Base-by-base conservation (phyloP, 768 basidiomycete genomes). In the Pleurotus tuoliensis region DNA sequence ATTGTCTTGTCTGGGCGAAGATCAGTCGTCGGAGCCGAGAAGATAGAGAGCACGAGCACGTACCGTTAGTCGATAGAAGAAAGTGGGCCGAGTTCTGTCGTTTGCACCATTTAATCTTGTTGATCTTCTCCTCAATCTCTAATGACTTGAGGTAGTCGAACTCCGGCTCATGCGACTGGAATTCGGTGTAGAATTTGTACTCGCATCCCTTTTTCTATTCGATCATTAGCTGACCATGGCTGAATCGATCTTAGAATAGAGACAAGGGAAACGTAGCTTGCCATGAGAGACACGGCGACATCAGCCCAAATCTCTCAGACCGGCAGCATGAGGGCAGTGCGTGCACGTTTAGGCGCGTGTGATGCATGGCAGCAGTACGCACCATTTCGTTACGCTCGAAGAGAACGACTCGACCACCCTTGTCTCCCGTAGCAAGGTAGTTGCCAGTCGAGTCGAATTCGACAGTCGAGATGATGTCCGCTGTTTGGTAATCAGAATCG, bases 41-140 rank as follows among this genome's bases (percentile, higher is more conserved):
- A 56, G 13, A 58, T 18, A 18, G 52, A 56, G 57, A 53, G 30
- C 39, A 13, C n/a, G 34, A 34, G 27, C 11, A 72, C 81, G 58
- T 59, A 96, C 97, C 97, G 66, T 99, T 99, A 27, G 97, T 98
- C 57, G 94, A 96, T 51, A 99, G 74, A 56, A 99, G 76, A 73
- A 99, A 98, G 73, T 99, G 97, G 45, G 97, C 95, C 46, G 91
- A 82, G 71, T 98, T 98, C 76, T 97, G 94, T 62, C 97, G 84
- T 78, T 88, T 94, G 81, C 95, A 98, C 97, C 97, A 99, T 72
- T 94, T 93, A 84, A 99, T 99, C 85, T 97, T 92, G 81, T 99
- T 99, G 81, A 99, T 99, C 88, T 99, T 99, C 83, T 99, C 97
- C 76, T 99, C 97, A 73, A 99, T 99, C 82, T 99, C 97, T 64